Evolutionary conservation across 1,284 basidiomycete genomes (phyloP).

Genomic region (Apiotrichum brassicae): DNA sequence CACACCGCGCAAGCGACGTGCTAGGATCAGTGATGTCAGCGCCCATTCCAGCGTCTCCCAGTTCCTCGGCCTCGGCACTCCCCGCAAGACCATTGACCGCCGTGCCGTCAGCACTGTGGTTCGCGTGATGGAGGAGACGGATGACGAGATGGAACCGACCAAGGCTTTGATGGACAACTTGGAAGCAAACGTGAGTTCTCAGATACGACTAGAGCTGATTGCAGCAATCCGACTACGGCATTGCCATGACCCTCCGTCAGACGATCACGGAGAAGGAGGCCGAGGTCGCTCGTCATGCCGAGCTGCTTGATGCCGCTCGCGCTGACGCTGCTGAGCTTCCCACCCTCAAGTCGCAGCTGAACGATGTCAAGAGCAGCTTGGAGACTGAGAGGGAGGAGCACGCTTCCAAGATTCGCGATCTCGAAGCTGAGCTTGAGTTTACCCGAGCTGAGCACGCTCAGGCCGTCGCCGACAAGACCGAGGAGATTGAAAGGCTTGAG

Average conservation of each 20-base stretch:
- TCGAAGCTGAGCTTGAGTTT: constrained; percentile 25
- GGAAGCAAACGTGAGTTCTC: constrained; percentile 2
- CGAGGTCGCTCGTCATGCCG: constrained; percentile 19
- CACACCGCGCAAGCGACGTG: constrained; percentile 32
- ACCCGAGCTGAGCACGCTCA: constrained; percentile 27
- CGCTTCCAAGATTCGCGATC: constrained; percentile 20
- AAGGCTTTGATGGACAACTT: constrained; percentile 11
- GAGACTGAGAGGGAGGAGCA: constrained; percentile 11
- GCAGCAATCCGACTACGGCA: neutral
- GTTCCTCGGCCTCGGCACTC: constrained; percentile 29
- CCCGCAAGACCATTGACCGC: constrained; percentile 26
- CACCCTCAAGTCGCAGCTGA: constrained; percentile 5
- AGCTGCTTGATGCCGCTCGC: constrained; percentile 2
- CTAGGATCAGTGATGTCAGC: constrained; percentile 44
- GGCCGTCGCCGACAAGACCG: constrained; percentile 23
- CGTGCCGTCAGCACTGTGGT: constrained; percentile 41
- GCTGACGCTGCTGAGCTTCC: constrained; percentile 12
- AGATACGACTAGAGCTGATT: neutral
- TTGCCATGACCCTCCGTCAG: constrained; percentile 20
- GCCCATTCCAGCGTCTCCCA: constrained; percentile 15
- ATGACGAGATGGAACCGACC: constrained; percentile 17
- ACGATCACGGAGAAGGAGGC: constrained; percentile 28
- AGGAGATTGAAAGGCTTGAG: constrained; percentile 35
- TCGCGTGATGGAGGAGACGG: constrained; percentile 25
- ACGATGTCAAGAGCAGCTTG: constrained; percentile 16